Evolutionary conservation across 2,329 filamentous ascomycete genomes (phyloP).

Genomic region (Lecanicillium sp.): DNA sequence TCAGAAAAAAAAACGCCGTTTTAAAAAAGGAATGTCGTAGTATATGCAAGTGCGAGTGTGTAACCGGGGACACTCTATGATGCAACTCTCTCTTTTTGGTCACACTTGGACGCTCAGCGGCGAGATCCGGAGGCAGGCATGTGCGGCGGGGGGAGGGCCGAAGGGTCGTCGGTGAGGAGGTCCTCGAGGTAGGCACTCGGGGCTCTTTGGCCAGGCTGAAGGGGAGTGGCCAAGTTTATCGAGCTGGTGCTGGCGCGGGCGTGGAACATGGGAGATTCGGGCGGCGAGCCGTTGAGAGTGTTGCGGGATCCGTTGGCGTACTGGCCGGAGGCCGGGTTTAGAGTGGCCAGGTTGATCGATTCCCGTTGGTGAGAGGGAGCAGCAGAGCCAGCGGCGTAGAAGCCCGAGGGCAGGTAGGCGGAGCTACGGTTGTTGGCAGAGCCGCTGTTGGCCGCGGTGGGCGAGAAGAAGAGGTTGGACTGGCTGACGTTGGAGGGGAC

Average conservation of each 20-base stretch:
- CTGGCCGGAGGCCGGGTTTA: constrained; percentile 54
- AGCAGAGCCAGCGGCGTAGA: constrained; percentile 69
- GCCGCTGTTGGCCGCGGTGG: constrained; percentile 70
- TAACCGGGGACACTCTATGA: background rate
- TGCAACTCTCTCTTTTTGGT: constrained; percentile 14
- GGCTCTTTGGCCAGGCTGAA: constrained; percentile 61
- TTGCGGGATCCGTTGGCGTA: constrained; percentile 33
- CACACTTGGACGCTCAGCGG: constrained; percentile 22
- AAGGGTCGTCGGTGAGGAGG: constrained; percentile 69
- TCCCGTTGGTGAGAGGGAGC: constrained; percentile 41
- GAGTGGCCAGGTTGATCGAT: constrained; percentile 55
- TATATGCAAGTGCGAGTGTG: background rate
- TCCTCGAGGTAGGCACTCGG: constrained; percentile 90
- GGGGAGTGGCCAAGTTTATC: constrained; percentile 53
- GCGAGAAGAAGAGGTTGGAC: constrained; percentile 87
- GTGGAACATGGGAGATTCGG: constrained; percentile 56
- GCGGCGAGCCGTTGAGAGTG: constrained; percentile 49
- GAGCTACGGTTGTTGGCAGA: constrained; percentile 61
- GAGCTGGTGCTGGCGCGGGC: constrained; percentile 56
- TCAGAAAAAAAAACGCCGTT: constrained; percentile 7
- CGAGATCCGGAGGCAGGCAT: constrained; percentile 26
- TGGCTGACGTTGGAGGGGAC: constrained; percentile 54
- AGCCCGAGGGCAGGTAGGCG: constrained; percentile 81
- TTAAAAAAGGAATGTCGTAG: constrained; percentile 1
- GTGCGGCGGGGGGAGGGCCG: constrained; percentile 40